Evolutionary conservation across 2,329 filamentous ascomycete genomes (phyloP), one percentile per base, ranked within the genome.

Genomic region (Phaeomoniella chlamydospora): DNA sequence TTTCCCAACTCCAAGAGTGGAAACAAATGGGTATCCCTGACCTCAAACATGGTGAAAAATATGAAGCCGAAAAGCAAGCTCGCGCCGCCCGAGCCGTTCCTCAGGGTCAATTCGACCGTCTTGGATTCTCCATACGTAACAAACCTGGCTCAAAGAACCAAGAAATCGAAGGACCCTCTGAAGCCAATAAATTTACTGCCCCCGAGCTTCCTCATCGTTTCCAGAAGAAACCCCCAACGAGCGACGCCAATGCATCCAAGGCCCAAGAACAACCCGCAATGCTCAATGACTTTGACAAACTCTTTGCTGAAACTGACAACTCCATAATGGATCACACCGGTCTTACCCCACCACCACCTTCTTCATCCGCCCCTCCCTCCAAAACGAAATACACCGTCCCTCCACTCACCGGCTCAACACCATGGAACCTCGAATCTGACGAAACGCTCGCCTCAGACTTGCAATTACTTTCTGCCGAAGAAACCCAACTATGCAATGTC

Each of bases 1-100:
- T 98, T 40, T 45, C 71, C 0, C 88, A 96, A 54, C 65, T 98
- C 2, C 88, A 96, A 52, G 90, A 96, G 50, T 98, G 90, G 90
- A 77, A 90, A 18, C 73, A 73, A 33, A 74, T 84, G 59, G 76
- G 80, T 14, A 90, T 98, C 41, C 80, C 80, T 1, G 86, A 92
- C 43, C 67, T 98, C 9, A 77, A 80, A 38, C 77, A 77, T 15
- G 90, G 90, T 18, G 85, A 94, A 54, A 92, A 88, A 54, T 98
- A 90, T 52, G 90, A 98, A 57, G 66, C 74, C 13, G 90, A 96
- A 43, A 98, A 96, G 59, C 68, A 79, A 19, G 62, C 72, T 38
- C 73, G 90, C 10, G 72, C 78, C 35, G 80, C 87, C 32, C 57
- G 68, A 37, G 60, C 65, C 29, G 53, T 68, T 22, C 80, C 83